A percentile compares a stretch with the other conserved stretches of the same genome.
phyloP scores from a whole-genome alignment of 768 basidiomycete species.

The Dioszegia hungarica region DNA sequence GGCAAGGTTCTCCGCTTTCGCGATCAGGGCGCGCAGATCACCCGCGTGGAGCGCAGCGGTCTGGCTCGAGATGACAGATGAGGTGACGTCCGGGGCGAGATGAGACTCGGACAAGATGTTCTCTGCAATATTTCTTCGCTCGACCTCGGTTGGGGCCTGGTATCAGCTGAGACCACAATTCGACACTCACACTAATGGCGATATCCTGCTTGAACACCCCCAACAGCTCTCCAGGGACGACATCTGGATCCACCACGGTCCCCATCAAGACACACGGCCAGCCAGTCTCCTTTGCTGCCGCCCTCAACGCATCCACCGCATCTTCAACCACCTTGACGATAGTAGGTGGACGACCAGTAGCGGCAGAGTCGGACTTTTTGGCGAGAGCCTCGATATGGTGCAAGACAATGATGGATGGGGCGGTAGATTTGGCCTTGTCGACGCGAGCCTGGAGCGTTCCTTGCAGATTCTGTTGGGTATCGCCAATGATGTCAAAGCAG shows the following conservation, averaged over 20 bases:
- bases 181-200: slow-evolving; percentile 61
- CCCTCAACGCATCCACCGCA: slow-evolving; percentile 49
- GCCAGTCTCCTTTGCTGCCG: slow-evolving; percentile 59
- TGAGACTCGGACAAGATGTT: slow-evolving; percentile 51
- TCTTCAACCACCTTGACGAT: slow-evolving; percentile 58
- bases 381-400: slow-evolving; percentile 61
- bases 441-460: slow-evolving; percentile 66
- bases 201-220: slow-evolving; percentile 84
- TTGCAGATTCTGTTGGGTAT: slow-evolving; percentile 70
- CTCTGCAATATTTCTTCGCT: slow-evolving; percentile 62
- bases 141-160: slow-evolving; percentile 74
- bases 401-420: slow-evolving; percentile 79
- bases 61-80: slow-evolving; percentile 69
- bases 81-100: slow-evolving; percentile 71
- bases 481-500: slow-evolving; percentile 76
- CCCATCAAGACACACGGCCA: slow-evolving; percentile 73
- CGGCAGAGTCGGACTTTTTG: slow-evolving; percentile 51
- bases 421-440: slow-evolving; percentile 68
- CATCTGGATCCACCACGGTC: slow-evolving; percentile 64
- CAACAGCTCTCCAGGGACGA: slow-evolving; percentile 54
- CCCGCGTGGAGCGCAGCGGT: slow-evolving; percentile 84
- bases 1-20: slow-evolving; percentile 58
- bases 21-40: slow-evolving; percentile 69
- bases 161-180: neutral
- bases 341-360: slow-evolving; percentile 17